A percentile compares a stretch with the other conserved stretches of the same genome.
Evolutionary conservation across 169 alveolate species (phyloP).

Genomic region (Plasmodium coatneyi): DNA sequence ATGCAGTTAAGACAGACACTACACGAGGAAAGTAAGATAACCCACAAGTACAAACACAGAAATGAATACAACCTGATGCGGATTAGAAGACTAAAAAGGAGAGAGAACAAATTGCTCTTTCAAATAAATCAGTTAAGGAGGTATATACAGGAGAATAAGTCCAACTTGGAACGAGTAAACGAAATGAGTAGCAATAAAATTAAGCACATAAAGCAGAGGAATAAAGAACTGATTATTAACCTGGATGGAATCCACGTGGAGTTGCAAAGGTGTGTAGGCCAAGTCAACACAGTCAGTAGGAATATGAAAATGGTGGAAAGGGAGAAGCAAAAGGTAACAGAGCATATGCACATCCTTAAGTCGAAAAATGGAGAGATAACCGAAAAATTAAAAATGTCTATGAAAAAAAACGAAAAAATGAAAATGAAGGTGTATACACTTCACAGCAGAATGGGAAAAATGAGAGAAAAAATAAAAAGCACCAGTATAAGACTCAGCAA

Average conservation of each 20-base stretch:
- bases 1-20: neutral
- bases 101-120: neutral
- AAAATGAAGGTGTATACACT: slow-evolving; percentile 16
- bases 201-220: slow-evolving; percentile 9
- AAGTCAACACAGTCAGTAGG: neutral
- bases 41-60: slow-evolving; percentile 3
- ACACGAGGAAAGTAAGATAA: slow-evolving; percentile 7
- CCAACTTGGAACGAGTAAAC: neutral
- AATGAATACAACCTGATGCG: neutral
- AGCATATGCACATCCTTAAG: neutral
- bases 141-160: slow-evolving; percentile 17
- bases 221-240: neutral
- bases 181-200: slow-evolving; percentile 6
- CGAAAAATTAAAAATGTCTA: neutral
- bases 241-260: slow-evolving; percentile 8
- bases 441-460: neutral
- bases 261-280: slow-evolving; percentile 10
- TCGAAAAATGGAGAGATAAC: slow-evolving; percentile 9
- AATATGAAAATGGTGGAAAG: slow-evolving; percentile 17
- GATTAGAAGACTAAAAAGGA: slow-evolving; percentile 19
- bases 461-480: neutral
- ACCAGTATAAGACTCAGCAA: neutral
- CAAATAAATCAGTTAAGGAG: slow-evolving; percentile 19
- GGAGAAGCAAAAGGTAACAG: slow-evolving; percentile 21
- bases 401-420: neutral